These are phyloP conservation scores for Cryptosporidium viatorum DNA, from an alignment of 169 alveolate species.

Conservation along the genomic window DNA sequence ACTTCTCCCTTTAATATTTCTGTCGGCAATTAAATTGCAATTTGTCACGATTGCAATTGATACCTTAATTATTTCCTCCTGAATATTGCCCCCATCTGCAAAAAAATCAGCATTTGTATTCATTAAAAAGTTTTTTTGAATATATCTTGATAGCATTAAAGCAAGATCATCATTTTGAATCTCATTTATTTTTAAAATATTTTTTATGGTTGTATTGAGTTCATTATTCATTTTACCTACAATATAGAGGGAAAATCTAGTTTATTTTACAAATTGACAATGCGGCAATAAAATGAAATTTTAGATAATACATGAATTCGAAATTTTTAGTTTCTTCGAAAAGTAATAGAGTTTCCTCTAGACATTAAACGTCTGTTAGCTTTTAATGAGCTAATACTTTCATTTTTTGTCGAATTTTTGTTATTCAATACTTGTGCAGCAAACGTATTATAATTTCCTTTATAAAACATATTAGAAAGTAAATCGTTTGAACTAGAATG, in stretches of 20 bases:
- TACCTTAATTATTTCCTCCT: conserved; percentile 3
- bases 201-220: conserved; percentile 4
- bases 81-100: background rate
- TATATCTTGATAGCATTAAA: conserved; percentile 8
- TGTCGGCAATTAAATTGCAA: background rate
- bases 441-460: background rate
- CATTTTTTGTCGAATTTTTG: background rate
- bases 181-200: conserved; percentile 17
- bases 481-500: conserved; percentile 55
- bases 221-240: conserved; percentile 28
- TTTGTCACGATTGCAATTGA: background rate
- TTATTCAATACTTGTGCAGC: background rate
- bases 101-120: background rate
- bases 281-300: conserved; percentile 7
- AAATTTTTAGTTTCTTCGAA: conserved; percentile 5
- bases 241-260: background rate
- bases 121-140: background rate
- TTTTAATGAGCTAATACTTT: background rate
- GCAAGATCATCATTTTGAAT: conserved; percentile 3
- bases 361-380: background rate
- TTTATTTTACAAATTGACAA: background rate
- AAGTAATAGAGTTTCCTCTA: background rate
- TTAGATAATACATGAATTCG: background rate
- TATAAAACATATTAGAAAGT: conserved; percentile 32
- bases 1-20: background rate